Conservation (phyloP, 2,329 filamentous ascomycete genomes). For the Cucurbitaria berberidis region DNA sequence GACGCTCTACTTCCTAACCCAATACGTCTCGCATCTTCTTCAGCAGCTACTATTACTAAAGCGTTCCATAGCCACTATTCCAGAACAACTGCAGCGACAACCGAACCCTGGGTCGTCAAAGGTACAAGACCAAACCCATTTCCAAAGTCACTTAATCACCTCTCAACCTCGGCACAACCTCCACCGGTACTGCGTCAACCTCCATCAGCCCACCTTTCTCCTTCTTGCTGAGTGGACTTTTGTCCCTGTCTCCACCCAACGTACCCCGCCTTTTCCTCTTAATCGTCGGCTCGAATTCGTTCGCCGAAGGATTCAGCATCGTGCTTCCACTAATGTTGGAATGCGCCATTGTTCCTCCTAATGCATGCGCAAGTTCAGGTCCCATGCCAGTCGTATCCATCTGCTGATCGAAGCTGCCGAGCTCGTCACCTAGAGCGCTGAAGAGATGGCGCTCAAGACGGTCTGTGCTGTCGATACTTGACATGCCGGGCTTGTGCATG, state of each 20-base stretch:
- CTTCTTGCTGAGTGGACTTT: slow-evolving; percentile 34
- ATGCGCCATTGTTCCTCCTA: slow-evolving; percentile 2
- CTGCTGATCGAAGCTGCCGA: slow-evolving; percentile 30
- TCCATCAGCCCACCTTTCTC: slow-evolving; percentile 17
- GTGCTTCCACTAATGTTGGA: slow-evolving; percentile 6
- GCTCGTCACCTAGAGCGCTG: slow-evolving; percentile 41
- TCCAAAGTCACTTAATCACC: slow-evolving; percentile 10
- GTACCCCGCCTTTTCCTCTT: slow-evolving; percentile 41
- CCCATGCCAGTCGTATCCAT: slow-evolving; percentile 16
- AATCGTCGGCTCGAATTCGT: slow-evolving; percentile 20
- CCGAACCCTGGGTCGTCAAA: not conserved
- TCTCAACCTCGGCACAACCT: slow-evolving; percentile 12
- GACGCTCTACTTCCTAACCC: not conserved
- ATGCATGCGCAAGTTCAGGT: slow-evolving; percentile 17
- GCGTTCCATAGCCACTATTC: not conserved
- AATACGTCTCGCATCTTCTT: not conserved
- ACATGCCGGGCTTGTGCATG: slow-evolving; percentile 31
- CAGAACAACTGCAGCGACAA: not conserved
- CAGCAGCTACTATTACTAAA: not conserved
- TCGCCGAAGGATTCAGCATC: slow-evolving; percentile 4
- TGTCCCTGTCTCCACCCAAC: slow-evolving; percentile 22
- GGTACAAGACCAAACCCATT: not conserved
- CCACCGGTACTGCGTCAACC: not conserved
- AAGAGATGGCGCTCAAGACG: slow-evolving; percentile 38
- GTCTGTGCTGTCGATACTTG: slow-evolving; percentile 38